Evolutionary conservation across 1,284 basidiomycete genomes (phyloP).

Genomic region (Cerioporus squamosus): DNA sequence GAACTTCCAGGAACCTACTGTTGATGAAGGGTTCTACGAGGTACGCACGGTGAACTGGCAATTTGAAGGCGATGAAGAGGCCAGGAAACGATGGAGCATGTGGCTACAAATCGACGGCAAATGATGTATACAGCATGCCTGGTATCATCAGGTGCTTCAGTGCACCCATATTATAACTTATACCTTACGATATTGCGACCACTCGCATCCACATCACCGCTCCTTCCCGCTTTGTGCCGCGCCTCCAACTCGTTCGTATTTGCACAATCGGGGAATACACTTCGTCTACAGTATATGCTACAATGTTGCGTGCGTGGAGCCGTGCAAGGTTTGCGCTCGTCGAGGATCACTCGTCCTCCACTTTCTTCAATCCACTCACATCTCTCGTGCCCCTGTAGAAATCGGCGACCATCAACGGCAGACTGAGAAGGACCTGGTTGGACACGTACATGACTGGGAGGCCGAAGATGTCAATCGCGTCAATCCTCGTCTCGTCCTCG

Average conservation of each 20-base stretch:
- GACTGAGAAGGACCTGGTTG: not conserved
- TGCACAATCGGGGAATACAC: not conserved
- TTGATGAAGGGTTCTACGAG: constrained; percentile 77
- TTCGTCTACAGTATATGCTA: not conserved
- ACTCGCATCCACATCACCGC: not conserved
- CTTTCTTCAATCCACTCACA: constrained; percentile 56
- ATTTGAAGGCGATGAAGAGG: constrained; percentile 77
- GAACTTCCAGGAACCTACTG: constrained; percentile 68
- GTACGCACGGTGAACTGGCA: constrained; percentile 79
- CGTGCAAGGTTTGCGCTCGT: not conserved
- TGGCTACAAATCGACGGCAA: constrained; percentile 77
- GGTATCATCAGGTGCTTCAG: not conserved
- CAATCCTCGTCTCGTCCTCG: constrained; percentile 78
- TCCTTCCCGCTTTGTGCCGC: not conserved
- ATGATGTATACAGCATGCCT: constrained; percentile 20
- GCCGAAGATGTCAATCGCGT: constrained; percentile 78
- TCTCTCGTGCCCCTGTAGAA: constrained; percentile 55
- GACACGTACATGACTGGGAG: constrained; percentile 60
- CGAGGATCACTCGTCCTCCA: constrained; percentile 39
- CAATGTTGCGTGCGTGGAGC: not conserved
- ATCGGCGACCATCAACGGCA: constrained; percentile 1
- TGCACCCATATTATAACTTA: not conserved
- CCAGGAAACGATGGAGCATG: constrained; percentile 74
- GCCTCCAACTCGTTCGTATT: not conserved
- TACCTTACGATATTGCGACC: not conserved